phyloP scores from a whole-genome alignment of 345 rosid genomes.

The Dovyalis caffra region DNA sequence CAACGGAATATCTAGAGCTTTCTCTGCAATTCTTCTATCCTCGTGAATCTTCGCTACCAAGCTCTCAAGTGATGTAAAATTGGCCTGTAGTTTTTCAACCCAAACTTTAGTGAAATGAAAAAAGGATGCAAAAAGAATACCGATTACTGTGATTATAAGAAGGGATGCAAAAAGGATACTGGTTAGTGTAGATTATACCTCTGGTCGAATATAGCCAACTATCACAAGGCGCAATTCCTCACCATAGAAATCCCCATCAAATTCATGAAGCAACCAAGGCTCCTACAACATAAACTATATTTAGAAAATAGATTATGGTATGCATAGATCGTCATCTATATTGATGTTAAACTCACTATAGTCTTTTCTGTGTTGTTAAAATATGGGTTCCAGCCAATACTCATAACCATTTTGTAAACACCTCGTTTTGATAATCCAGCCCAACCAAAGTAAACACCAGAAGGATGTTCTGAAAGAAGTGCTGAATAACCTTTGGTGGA shows the following conservation, averaged over 20 bases:
- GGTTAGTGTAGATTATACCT: conserved; percentile 40
- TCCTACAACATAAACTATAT: conserved; percentile 43
- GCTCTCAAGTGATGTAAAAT: conserved; percentile 71
- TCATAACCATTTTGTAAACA: conserved; percentile 86
- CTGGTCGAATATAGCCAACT: conserved; percentile 87
- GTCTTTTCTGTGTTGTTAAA: conserved; percentile 85
- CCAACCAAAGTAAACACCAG: conserved; percentile 98
- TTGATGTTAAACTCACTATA: conserved; percentile 50
- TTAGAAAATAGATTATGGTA: background rate
- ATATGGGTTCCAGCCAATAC: conserved; percentile 94
- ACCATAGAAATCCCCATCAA: conserved; percentile 80
- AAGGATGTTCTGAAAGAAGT: conserved; percentile 64
- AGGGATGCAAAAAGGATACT: background rate
- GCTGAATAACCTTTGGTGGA: conserved; percentile 61
- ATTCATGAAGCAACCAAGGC: conserved; percentile 92
- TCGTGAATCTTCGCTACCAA: conserved; percentile 71
- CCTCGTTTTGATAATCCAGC: conserved; percentile 68
- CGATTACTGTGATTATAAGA: background rate
- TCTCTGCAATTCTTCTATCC: conserved; percentile 65
- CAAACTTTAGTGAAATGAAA: background rate
- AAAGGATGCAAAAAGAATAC: background rate
- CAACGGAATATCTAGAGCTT: conserved; percentile 70
- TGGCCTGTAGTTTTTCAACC: conserved; percentile 42
- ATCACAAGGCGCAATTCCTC: conserved; percentile 75
- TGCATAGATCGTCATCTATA: background rate